phyloP scores from a whole-genome alignment of 2,329 filamentous ascomycete species.

The Fusarium torreyae region DNA sequence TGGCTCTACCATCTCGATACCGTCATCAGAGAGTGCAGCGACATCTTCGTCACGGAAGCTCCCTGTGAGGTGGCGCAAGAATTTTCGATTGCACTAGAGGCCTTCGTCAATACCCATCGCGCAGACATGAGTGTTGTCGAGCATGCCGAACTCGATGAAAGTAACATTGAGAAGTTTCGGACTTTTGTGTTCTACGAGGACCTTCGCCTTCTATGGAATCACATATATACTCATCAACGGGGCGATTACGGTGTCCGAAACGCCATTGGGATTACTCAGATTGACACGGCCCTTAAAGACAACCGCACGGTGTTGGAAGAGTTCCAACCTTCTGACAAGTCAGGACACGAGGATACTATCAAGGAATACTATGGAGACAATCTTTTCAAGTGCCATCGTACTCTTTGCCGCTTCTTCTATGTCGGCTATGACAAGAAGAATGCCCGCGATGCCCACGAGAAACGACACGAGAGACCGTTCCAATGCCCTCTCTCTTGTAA shows the following conservation, averaged over 20 bases:
- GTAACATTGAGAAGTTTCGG: rapidly evolving
- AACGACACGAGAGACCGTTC: constrained; percentile 4
- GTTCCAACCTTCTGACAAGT: rapidly evolving
- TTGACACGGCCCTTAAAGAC: background rate
- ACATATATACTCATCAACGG: constrained; percentile 18
- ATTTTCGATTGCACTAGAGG: background rate
- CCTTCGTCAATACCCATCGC: background rate
- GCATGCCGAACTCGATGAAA: rapidly evolving
- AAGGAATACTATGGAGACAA: constrained; percentile 4
- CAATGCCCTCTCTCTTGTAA: background rate
- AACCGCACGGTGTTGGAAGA: background rate
- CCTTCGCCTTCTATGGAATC: background rate
- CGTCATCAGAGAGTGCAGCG: background rate
- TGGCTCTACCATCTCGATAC: constrained; percentile 4
- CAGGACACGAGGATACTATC: background rate
- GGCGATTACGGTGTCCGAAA: constrained; percentile 7
- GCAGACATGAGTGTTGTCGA: rapidly evolving
- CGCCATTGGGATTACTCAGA: background rate
- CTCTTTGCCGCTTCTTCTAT: constrained; percentile 10
- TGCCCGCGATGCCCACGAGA: background rate
- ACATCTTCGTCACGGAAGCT: rapidly evolving
- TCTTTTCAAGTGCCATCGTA: background rate
- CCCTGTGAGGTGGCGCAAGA: background rate
- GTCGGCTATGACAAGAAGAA: background rate
- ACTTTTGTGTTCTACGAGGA: background rate